phyloP scores from a whole-genome alignment of 78 protist species.

The Creolimax fragrantissima region DNA sequence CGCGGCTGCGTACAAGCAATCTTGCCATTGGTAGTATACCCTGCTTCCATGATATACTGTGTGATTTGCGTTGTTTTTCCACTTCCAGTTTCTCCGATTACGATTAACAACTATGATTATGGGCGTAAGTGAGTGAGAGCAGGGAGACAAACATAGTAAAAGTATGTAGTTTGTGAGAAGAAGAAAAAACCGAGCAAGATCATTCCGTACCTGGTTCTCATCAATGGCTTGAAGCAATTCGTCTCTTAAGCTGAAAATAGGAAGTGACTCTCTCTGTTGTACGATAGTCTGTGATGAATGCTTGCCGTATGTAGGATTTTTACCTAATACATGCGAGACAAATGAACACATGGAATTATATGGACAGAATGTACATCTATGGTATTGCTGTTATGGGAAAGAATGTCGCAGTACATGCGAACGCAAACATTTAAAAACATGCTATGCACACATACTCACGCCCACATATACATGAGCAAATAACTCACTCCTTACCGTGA shows the following conservation, averaged over 20 bases:
- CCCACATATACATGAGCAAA: background rate
- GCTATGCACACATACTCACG: background rate
- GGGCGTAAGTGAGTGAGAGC: background rate
- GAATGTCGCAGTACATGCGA: no score
- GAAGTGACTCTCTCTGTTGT: constrained; percentile 84
- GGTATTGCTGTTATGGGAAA: no score
- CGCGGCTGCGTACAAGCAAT: constrained; percentile 96
- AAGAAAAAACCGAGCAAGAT: background rate
- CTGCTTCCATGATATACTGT: constrained; percentile 79
- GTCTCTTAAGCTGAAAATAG: constrained; percentile 63
- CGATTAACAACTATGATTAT: constrained; percentile 36
- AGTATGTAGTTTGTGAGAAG: background rate
- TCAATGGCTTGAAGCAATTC: constrained; percentile 65
- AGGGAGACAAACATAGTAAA: background rate
- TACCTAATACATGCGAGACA: no score
- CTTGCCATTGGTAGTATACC: constrained; percentile 39
- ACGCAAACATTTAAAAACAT: no score
- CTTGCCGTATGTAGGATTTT: background rate
- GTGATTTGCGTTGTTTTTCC: constrained; percentile 79
- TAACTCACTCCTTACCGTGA: no score
- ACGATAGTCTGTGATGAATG: constrained; percentile 36
- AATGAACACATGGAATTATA: no score
- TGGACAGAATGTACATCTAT: no score
- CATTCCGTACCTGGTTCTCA: constrained; percentile 52
- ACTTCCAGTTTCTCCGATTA: constrained; percentile 84